These are phyloP conservation scores for Aspergillus mulundensis DNA, from an alignment of 495 filamentous ascomycete species.

Conservation along the genomic window DNA sequence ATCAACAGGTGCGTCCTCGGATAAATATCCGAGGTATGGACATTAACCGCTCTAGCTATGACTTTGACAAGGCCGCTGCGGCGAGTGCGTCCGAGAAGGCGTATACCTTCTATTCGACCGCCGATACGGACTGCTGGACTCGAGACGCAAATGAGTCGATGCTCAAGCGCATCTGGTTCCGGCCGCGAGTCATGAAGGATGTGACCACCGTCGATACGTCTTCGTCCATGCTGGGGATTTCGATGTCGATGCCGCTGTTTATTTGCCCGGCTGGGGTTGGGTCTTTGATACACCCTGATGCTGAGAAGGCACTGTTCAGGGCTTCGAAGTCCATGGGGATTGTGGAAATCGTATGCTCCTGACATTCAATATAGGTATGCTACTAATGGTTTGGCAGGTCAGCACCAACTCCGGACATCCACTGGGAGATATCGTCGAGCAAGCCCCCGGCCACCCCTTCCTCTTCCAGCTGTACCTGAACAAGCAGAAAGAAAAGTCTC, in stretches of 20 bases:
- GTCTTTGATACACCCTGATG: neutral
- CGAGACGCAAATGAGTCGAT: slow-evolving; percentile 7
- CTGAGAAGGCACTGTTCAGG: neutral
- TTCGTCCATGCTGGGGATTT: neutral
- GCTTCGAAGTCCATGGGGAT: slow-evolving; percentile 2
- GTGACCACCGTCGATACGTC: neutral
- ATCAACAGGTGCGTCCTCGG: slow-evolving; percentile 6
- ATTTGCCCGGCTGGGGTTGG: slow-evolving; percentile 3
- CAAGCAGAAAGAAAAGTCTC: slow-evolving; percentile 54
- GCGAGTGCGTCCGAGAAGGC: neutral
- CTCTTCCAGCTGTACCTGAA: slow-evolving; percentile 78
- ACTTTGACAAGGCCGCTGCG: slow-evolving; percentile 1
- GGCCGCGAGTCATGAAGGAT: slow-evolving; percentile 3
- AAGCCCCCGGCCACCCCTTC: slow-evolving; percentile 27
- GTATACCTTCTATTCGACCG: slow-evolving; percentile 7
- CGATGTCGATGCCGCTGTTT: slow-evolving; percentile 2
- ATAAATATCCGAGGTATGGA: slow-evolving; percentile 1
- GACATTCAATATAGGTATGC: no score
- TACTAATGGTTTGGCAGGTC: neutral
- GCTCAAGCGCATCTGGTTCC: slow-evolving; percentile 9
- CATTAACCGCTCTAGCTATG: neutral
- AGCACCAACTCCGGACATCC: slow-evolving; percentile 5
- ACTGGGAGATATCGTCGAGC: neutral
- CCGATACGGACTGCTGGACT: slow-evolving; percentile 9
- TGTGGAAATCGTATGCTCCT: neutral